Base-by-base conservation (phyloP, 257 asterid genomes). In the Fraxinus anomala region DNA sequence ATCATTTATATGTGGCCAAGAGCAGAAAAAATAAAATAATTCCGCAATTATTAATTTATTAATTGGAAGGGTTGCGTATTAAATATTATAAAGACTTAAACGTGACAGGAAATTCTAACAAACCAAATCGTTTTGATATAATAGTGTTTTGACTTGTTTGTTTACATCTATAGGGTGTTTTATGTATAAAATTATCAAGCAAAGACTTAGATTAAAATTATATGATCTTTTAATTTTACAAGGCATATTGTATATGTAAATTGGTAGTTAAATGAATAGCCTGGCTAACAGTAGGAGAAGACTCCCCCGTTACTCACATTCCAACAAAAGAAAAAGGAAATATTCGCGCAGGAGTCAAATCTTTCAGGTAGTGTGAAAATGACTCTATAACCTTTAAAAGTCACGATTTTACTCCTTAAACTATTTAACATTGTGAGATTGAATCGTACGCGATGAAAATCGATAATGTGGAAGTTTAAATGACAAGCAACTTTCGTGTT, bases 231-330 rank as follows among this genome's bases (percentile, higher is more conserved):
- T 51, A 19, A 49, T 17, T 51, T 51, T 14, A 0, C 1, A 36
- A 36, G 40, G 9, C 40, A 5, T 6, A 1, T 11, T 40, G 12
- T 40, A 0, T 40, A 40, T 40, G 16, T 40, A 10, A 11, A 63
- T 24, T 24, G 36, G 72, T 70, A 26, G 76, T 59, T 71, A 70
- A 71, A 23, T 68, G 81, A 77, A 70, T 37, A 71, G 76, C 65
- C 72, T 7, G 36, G 24, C 63, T 36, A 77, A 70, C 81, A 24
- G 68, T 24, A 59, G 30, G 67, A 61, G 68, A 6, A 24, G 26
- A 54, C 11, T 49, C 49, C 49, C 40, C 40, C 16, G 31, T 30
- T 30, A 10, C 14, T 4, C 49, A 14, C 19, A 47, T 2, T 0
- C 24, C 51, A 6, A 8, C 6, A 10, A 31, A 49, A 10, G 14